Conservation (phyloP, 1,139 yeast species). For the Scheffersomyces lignicola region DNA sequence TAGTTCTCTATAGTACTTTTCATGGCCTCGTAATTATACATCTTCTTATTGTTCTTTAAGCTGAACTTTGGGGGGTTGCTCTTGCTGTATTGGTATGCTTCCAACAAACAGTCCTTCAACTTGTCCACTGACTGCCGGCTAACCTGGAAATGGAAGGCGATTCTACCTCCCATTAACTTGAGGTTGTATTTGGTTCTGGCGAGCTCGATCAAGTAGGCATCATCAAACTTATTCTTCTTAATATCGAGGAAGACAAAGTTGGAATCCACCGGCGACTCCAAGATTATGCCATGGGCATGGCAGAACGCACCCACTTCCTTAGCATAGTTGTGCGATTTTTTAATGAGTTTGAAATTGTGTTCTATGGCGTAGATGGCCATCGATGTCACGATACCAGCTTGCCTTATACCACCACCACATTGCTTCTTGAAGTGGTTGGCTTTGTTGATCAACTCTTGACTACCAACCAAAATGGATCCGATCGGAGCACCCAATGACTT, state of each 20-base stretch:
- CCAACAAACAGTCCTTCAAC: constrained; percentile 59
- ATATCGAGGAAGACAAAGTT: constrained; percentile 82
- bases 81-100: constrained; percentile 49
- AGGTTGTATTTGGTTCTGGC: constrained; percentile 60
- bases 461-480: constrained; percentile 86
- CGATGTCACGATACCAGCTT: constrained; percentile 76
- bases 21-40: constrained; percentile 31
- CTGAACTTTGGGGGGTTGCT: constrained; percentile 25
- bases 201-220: constrained; percentile 52
- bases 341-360: constrained; percentile 64
- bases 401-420: constrained; percentile 94
- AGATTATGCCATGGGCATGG: constrained; percentile 42
- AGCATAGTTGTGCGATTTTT: constrained; percentile 68
- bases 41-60: constrained; percentile 27
- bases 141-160: constrained; percentile 86
- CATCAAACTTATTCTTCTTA: constrained; percentile 58
- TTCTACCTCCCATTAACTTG: constrained; percentile 69
- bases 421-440: constrained; percentile 91
- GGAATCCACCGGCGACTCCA: constrained; percentile 80
- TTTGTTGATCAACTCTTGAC: constrained; percentile 56
- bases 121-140: constrained; percentile 64
- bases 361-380: constrained; percentile 83
- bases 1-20: constrained; percentile 9
- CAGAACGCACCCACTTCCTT: constrained; percentile 65
- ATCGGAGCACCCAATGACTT: constrained; percentile 94